These are phyloP conservation scores for Nissolia schottii DNA, from an alignment of 306 rosid genomes.

Conservation along the genomic window DNA sequence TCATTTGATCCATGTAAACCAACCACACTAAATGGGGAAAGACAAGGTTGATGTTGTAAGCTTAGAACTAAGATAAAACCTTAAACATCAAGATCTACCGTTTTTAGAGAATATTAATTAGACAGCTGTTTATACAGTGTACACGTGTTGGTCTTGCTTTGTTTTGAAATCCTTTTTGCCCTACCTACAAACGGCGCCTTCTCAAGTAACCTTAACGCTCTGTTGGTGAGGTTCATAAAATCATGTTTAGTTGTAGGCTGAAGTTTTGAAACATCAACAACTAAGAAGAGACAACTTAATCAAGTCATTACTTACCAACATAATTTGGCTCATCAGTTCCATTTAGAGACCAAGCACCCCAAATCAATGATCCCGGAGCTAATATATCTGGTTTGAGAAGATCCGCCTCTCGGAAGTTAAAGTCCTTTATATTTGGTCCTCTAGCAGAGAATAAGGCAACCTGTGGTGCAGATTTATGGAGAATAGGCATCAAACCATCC, in stretches of 20 bases:
- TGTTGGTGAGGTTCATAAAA: not conserved
- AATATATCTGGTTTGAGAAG: constrained; percentile 98
- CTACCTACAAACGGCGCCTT: not conserved
- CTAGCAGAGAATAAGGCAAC: constrained; percentile 93
- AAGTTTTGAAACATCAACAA: constrained; percentile 2
- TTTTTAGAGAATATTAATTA: not conserved
- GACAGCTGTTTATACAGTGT: not conserved
- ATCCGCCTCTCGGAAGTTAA: constrained; percentile 89
- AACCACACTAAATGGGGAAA: not conserved
- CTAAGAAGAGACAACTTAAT: not conserved
- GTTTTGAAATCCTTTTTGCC: not conserved
- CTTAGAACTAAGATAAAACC: constrained; percentile 16
- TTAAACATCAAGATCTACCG: not conserved
- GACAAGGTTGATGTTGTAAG: not conserved
- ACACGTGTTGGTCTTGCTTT: too few species aligned
- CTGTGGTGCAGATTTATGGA: constrained; percentile 94
- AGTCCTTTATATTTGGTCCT: constrained; percentile 94
- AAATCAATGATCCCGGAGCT: constrained; percentile 96
- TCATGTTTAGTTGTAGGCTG: not conserved
- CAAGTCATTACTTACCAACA: constrained; percentile 44
- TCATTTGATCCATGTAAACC: not conserved
- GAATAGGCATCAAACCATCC: constrained; percentile 82
- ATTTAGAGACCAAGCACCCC: constrained; percentile 99
- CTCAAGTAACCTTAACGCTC: not conserved
- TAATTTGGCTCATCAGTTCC: constrained; percentile 97